Evolutionary conservation across 2,329 filamentous ascomycete genomes (phyloP), one percentile per base, ranked within the genome.

Genomic region (Claviceps citrina): DNA sequence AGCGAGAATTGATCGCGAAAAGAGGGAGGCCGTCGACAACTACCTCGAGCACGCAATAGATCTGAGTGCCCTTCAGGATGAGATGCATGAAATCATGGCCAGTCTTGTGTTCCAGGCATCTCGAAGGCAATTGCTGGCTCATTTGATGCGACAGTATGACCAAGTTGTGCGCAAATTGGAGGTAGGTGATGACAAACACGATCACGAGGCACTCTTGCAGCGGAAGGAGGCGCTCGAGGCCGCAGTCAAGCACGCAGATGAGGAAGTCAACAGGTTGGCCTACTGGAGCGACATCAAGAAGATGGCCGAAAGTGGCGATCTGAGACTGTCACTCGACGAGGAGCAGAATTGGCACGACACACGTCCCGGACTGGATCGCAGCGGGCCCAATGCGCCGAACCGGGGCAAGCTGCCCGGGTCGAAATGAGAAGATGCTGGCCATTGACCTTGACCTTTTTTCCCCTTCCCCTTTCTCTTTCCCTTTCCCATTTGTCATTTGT

Each of bases 71-170:
- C 65, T 98, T 16, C 70, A 81, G 44, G 70, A 81, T 41, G 69
- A 78, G 55, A 89, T 94, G 70, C 80, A 84, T 41, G 76, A 85
- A 33, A 82, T 94, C 49, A 87, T 94, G 85, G 68, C 76, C 0
- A 68, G 82, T 43, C 84, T 96, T 52, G 69, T 98, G 16, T 98
- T 94, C 55, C 89, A 96, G 57, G 78, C 80, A 15, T 94, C 87
- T 2, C 74, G 87, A 19, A 76, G 80, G 45, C 75, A 86, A 42
- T 68, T 96, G 4, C 67, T 95, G 13, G 68, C 74, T 15, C 73
- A 76, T 38, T 64, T 98, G 35, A 77, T 76, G 49, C 62, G 73
- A n/a, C 66, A 73, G 19, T 59, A 66, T 42, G 60, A 64, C 25
- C 65, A 73, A 46, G 64, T 67, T 13, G 43, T 42, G 3, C 40